Evolutionary conservation across 805 yeast species (phyloP).

Genomic region (Starmerella etchellsii): DNA sequence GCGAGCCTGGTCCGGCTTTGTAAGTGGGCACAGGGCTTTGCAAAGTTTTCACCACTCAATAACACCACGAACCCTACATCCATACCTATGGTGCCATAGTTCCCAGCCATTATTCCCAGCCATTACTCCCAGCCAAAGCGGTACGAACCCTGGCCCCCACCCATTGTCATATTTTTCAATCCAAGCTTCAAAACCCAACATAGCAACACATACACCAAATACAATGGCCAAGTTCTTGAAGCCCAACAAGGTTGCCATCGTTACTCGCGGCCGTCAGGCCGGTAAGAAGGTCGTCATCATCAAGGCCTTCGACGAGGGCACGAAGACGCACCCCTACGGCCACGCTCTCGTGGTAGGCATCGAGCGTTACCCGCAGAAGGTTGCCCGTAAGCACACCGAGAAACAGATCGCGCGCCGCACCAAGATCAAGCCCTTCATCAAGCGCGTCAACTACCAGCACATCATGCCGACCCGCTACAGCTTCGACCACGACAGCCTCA

Average conservation of each 20-base stretch:
- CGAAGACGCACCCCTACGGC: constrained; percentile 97
- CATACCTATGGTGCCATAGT: too few relatives aligned
- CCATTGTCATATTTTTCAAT: too few relatives aligned
- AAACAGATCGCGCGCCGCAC: constrained; percentile 96
- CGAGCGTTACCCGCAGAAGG: constrained; percentile 96
- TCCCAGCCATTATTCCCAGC: too few relatives aligned
- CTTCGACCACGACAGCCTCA: constrained; percentile 90
- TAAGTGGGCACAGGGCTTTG: too few relatives aligned
- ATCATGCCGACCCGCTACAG: constrained; percentile 99
- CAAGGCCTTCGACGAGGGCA: constrained; percentile 96
- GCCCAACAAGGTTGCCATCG: constrained; percentile 99
- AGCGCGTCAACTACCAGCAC: constrained; percentile 99
- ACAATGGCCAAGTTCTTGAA: constrained; percentile 96
- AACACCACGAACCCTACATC: too few relatives aligned
- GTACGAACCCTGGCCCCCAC: too few relatives aligned
- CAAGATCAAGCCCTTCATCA: constrained; percentile 97
- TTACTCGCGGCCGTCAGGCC: constrained; percentile 99
- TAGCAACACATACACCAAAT: background rate
- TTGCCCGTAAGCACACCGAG: constrained; percentile 85
- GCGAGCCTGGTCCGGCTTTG: too few relatives aligned
- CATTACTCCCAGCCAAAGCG: too few relatives aligned
- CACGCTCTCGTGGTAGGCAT: constrained; percentile 99
- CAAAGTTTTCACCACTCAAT: too few relatives aligned
- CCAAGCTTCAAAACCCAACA: too few relatives aligned
- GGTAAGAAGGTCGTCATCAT: constrained; percentile 99